Base-by-base conservation (phyloP, 2,329 filamentous ascomycete genomes). In the Ophiocordyceps sinensis region DNA sequence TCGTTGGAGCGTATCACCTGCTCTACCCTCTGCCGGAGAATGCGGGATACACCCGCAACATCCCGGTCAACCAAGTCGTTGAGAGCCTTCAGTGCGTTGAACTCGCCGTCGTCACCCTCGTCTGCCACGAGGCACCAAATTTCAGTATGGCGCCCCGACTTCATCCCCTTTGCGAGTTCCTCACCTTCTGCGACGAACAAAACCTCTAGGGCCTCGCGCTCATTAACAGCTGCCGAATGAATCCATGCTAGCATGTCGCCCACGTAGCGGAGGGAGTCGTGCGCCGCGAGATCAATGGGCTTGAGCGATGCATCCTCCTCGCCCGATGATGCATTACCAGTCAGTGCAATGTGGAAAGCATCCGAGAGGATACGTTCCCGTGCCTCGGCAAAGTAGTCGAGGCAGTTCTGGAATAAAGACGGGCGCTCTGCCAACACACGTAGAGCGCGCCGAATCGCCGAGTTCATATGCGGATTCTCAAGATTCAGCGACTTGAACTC, bases 211-310 rank as follows among this genome's bases (percentile, higher is more conserved):
- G 88, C 87, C 60, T 98, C 91, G 40, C 85, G 76, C 60, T 98
- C 91, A 28, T 89, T 93, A 1, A 98, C 91, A 0, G 89, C 82
- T 3, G 88, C 84, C 1, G 91, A 94, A 58, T 98, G 91, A 6
- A 83, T 79, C 91, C 91, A 98, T 5, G 91, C 91, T 13, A 98
- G 72, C 88, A 98, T 98, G 56, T 98, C 91, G 41, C 91, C 87
- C 3, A 93, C 79, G 58, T 96, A 96, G 17, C 91, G 78, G 23
- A 96, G 64, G 1, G 86, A 81, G 54, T 98, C 91, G 56, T 96
- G 89, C 1, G 91, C 89, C 11, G 81, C 82, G 51, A 96, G 76
- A 56, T 98, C 89, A 47, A 98, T 98, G 0, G 91, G 89, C 55
- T 96, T 95, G 30, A 82, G 68, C 3, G 73, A 72, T 21, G 66